Conservation (phyloP, 1,139 yeast species). For the Scheffersomyces segobiensis region DNA sequence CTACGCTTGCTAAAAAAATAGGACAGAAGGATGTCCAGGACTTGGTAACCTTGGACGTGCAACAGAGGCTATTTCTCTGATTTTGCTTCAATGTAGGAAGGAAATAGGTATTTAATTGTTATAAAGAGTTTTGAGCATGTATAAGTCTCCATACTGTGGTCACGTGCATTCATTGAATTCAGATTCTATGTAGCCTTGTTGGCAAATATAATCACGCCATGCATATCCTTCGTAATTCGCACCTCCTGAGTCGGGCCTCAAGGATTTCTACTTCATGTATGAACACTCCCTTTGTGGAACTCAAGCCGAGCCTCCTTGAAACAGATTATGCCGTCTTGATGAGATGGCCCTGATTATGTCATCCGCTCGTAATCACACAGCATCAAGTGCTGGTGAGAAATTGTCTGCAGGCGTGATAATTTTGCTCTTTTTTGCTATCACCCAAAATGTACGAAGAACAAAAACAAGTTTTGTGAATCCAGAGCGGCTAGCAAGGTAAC, state of each 20-base stretch:
- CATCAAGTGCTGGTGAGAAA: not conserved
- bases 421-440: not conserved
- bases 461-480: not conserved
- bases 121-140: not conserved
- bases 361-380: not conserved
- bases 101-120: not conserved
- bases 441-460: not conserved
- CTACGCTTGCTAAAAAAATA: constrained; percentile 9
- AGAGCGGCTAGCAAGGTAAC: not conserved
- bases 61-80: constrained; percentile 20
- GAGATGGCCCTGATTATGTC: not conserved
- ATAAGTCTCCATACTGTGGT: not conserved
- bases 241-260: too few relatives aligned
- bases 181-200: too few relatives aligned
- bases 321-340: not conserved
- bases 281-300: too few relatives aligned
- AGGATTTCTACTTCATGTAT: too few relatives aligned
- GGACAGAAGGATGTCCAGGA: constrained; percentile 18
- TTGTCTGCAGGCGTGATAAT: not conserved
- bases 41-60: constrained; percentile 24
- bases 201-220: too few relatives aligned
- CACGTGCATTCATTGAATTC: not conserved
- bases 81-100: not conserved
- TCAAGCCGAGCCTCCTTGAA: too few relatives aligned
- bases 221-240: too few relatives aligned